Evolutionary conservation across 768 basidiomycete species (phyloP).

Genomic region (Tricholoma saponaceum): DNA sequence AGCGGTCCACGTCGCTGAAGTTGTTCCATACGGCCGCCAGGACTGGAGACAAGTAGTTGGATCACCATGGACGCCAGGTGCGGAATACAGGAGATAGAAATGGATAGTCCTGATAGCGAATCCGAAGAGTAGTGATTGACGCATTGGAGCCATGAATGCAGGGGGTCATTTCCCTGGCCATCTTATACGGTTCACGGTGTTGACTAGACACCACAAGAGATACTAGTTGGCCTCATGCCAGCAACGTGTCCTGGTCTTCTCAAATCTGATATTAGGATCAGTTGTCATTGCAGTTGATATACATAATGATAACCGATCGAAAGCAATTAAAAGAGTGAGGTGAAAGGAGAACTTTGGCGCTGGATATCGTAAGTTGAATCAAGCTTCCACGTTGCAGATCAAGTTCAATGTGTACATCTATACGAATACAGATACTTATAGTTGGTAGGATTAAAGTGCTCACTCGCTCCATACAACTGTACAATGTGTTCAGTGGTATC

Average conservation of each 20-base stretch:
- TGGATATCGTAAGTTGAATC: too few species aligned
- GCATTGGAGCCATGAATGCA: not conserved
- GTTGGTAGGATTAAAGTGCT: too few species aligned
- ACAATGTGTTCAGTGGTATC: too few species aligned
- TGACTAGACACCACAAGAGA: not conserved
- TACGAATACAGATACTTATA: too few species aligned
- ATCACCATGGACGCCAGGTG: not conserved
- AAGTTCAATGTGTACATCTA: too few species aligned
- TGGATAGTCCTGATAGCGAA: not conserved
- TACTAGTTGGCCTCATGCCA: not conserved
- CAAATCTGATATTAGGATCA: too few species aligned
- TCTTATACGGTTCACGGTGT: not conserved
- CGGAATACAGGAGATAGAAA: not conserved
- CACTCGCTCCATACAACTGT: too few species aligned
- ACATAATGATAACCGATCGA: too few species aligned
- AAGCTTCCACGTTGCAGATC: too few species aligned
- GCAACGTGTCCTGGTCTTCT: not conserved
- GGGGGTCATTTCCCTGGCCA: not conserved
- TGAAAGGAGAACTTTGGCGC: too few species aligned
- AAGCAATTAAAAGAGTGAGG: too few species aligned
- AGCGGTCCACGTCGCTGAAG: slow-evolving; percentile 7
- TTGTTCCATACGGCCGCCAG: slow-evolving; percentile 13
- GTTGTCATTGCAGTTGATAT: too few species aligned
- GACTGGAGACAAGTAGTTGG: slow-evolving; percentile 4
- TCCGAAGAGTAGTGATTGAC: not conserved